Evolutionary conservation across 2,329 filamentous ascomycete species (phyloP).

Genomic region (Paecilomyces formosus): DNA sequence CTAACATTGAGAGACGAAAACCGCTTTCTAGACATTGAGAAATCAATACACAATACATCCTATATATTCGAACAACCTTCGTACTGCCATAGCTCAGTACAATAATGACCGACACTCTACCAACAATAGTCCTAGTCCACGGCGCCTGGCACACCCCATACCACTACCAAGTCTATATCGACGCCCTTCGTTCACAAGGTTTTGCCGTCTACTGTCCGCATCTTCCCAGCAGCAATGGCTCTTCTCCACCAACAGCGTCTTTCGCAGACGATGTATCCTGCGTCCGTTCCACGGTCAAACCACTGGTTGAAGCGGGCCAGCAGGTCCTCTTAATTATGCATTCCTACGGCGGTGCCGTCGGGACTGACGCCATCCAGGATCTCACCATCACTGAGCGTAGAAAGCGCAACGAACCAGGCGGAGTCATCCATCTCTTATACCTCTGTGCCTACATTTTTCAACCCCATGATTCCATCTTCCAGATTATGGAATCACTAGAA

Average conservation of each 20-base stretch:
- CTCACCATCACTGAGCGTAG: slow-evolving; percentile 7
- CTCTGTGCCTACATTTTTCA: slow-evolving; percentile 13
- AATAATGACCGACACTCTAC: background rate
- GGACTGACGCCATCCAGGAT: slow-evolving; percentile 12
- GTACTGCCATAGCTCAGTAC: background rate
- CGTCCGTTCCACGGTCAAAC: slow-evolving; percentile 4
- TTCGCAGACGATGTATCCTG: slow-evolving; percentile 6
- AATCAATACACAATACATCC: background rate
- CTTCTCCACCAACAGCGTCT: slow-evolving; percentile 3
- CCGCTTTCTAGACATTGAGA: background rate
- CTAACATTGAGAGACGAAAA: too few relatives aligned
- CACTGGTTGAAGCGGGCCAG: slow-evolving; percentile 6
- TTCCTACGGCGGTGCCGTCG: slow-evolving; percentile 18
- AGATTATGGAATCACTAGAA: slow-evolving; percentile 5
- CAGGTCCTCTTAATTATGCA: slow-evolving; percentile 15
- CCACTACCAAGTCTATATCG: slow-evolving; percentile 8
- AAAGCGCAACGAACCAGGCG: slow-evolving; percentile 5
- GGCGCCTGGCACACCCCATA: slow-evolving; percentile 12
- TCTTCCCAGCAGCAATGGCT: slow-evolving; percentile 10
- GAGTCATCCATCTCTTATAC: slow-evolving; percentile 14
- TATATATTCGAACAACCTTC: background rate
- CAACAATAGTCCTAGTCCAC: background rate
- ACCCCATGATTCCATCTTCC: slow-evolving; percentile 2
- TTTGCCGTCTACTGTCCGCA: slow-evolving; percentile 13
- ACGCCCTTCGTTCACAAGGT: slow-evolving; percentile 7